A percentile compares a stretch with the other conserved stretches of the same genome.
phyloP scores from a whole-genome alignment of 2,329 filamentous ascomycete genomes.

The Ophiosphaerella herpotricha region DNA sequence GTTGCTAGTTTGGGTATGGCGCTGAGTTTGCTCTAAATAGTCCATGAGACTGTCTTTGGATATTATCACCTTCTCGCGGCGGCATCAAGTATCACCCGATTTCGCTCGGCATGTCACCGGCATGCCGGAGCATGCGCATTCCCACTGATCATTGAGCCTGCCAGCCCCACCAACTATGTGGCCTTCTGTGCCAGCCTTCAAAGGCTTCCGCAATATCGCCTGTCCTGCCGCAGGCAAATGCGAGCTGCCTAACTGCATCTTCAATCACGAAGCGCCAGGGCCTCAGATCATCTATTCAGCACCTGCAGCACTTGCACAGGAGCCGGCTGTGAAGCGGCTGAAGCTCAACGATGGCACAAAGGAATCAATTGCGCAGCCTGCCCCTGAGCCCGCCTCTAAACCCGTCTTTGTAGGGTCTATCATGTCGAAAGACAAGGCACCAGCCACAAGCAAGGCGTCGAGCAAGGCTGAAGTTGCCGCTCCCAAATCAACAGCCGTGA shows the following conservation, averaged over 20 bases:
- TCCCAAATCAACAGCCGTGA: constrained; percentile 7
- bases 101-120: constrained; percentile 14
- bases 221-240: constrained; percentile 60
- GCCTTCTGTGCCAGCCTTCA: constrained; percentile 32
- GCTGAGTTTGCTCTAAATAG: background rate
- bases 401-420: constrained; percentile 33
- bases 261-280: constrained; percentile 54
- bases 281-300: constrained; percentile 3
- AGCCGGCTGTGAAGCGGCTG: constrained; percentile 35
- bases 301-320: constrained; percentile 3
- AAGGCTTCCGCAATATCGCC: constrained; percentile 30
- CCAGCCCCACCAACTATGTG: constrained; percentile 26
- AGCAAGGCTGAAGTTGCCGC: background rate
- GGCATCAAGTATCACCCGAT: background rate
- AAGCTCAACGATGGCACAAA: constrained; percentile 31
- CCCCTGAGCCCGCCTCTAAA: constrained; percentile 4
- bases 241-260: constrained; percentile 61
- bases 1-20: background rate
- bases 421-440: constrained; percentile 16
- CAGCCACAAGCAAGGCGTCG: constrained; percentile 10
- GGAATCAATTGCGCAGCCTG: constrained; percentile 4
- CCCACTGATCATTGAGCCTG: constrained; percentile 15
- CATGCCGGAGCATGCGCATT: constrained; percentile 1
- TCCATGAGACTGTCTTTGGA: no score
- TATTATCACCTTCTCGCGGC: background rate